Percentiles rank a stretch among this genome's conserved stretches.
Evolutionary conservation across 805 yeast species (phyloP).

Genomic region (Cyberlindnera samutprakarnensis): DNA sequence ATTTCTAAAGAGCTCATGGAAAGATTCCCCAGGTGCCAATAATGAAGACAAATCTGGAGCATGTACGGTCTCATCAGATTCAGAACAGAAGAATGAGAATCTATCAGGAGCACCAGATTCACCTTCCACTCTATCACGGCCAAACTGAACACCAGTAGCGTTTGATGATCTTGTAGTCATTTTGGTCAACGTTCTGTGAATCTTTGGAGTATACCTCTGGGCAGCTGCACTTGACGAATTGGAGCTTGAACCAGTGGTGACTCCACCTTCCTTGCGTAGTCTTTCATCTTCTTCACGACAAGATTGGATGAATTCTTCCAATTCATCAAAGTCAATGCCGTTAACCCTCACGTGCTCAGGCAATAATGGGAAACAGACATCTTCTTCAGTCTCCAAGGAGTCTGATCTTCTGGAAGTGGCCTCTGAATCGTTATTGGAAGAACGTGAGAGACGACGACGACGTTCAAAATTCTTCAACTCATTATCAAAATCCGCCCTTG

Average conservation of each 20-base stretch:
- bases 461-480: slow-evolving; percentile 28
- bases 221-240: slow-evolving; percentile 47
- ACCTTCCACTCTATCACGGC: slow-evolving; percentile 29
- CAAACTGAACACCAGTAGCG: slow-evolving; percentile 31
- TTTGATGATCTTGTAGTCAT: slow-evolving; percentile 8
- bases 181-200: slow-evolving; percentile 2
- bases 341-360: slow-evolving; percentile 54
- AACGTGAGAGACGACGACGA: slow-evolving; percentile 26
- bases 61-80: slow-evolving; percentile 80
- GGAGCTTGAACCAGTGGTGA: slow-evolving; percentile 18
- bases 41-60: slow-evolving; percentile 81
- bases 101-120: slow-evolving; percentile 53
- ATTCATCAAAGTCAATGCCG: slow-evolving; percentile 87
- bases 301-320: slow-evolving; percentile 71
- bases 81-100: slow-evolving; percentile 76
- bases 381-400: slow-evolving; percentile 91
- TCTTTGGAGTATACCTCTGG: slow-evolving; percentile 37
- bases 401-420: slow-evolving; percentile 65
- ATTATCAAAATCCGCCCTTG: slow-evolving; percentile 23
- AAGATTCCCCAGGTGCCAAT: slow-evolving; percentile 54
- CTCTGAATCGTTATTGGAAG: slow-evolving; percentile 47
- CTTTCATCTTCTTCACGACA: slow-evolving; percentile 42
- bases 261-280: slow-evolving; percentile 18
- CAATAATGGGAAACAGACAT: slow-evolving; percentile 93
- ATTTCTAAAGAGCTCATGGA: slow-evolving; percentile 61